phyloP scores from a whole-genome alignment of 805 yeast species.

The Candida chauliodis region DNA sequence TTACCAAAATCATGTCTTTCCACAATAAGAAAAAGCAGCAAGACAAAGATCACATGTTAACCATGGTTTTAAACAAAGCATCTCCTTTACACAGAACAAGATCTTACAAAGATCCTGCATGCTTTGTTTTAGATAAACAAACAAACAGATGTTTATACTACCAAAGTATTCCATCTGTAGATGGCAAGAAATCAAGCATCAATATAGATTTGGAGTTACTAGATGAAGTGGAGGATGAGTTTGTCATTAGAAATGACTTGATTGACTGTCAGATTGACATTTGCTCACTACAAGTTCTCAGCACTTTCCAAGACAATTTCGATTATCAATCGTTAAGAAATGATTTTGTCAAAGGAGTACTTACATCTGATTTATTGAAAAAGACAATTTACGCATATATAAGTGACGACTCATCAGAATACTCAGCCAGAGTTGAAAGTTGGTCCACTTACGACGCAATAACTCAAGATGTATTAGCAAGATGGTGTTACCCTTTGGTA shows the following conservation, averaged over 20 bases:
- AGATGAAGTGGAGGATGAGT: conserved; percentile 66
- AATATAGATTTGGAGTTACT: conserved; percentile 81
- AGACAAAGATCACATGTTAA: conserved; percentile 89
- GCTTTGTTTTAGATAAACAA: conserved; percentile 73
- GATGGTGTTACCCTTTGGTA: conserved; percentile 90
- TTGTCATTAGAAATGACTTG: conserved; percentile 82
- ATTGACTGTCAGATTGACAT: conserved; percentile 97
- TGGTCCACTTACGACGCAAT: conserved; percentile 92
- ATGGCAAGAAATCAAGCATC: conserved; percentile 36
- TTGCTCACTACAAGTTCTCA: conserved; percentile 92
- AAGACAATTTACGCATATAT: conserved; percentile 89
- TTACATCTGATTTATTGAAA: conserved; percentile 84
- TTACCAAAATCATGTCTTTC: conserved; percentile 64
- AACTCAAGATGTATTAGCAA: conserved; percentile 81
- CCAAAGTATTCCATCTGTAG: conserved; percentile 65
- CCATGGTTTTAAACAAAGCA: conserved; percentile 89
- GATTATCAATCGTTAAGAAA: conserved; percentile 84
- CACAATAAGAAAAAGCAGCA: conserved; percentile 67
- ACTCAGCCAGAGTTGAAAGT: conserved; percentile 94
- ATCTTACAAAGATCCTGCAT: conserved; percentile 75
- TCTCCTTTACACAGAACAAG: conserved; percentile 82
- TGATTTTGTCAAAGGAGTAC: conserved; percentile 87
- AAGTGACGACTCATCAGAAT: conserved; percentile 63
- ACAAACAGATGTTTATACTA: conserved; percentile 79
- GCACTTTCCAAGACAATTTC: conserved; percentile 92